Evolutionary conservation across 257 asterid species (phyloP), one percentile per base, ranked within the genome.

Genomic region (Forsythia suspensa): DNA sequence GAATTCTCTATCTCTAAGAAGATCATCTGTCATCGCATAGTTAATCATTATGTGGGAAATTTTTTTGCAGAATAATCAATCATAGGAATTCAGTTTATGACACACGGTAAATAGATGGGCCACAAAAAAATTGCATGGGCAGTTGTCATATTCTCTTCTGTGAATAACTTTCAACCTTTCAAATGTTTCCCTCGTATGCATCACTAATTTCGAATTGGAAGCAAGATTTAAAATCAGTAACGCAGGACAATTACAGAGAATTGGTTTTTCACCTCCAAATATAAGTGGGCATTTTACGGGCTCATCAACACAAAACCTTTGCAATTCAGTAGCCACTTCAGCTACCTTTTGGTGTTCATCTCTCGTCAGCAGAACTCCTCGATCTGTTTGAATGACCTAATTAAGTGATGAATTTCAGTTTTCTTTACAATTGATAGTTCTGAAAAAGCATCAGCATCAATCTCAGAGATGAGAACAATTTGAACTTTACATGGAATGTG

Each of bases 241-340:
- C 59, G 3, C 20, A 24, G 34, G 16, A n/a, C 9, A 57, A 61
- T 37, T 37, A 52, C 59, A 0, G 38, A 24, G 39, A 63, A 18
- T 37, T 34, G 67, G 29, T 21, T 29, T 74, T 88, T 72, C 24
- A 92, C 98, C 99, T 89, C 99, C 97, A 57, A 93, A 92, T 78
- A 95, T 95, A 69, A 93, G 97, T 70, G 99, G 97, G 77, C 92
- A 95, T 74, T 88, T 93, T 24, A 94, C 96, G 0, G 97, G 98
- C 84, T 90, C 92, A 40, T 87, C 88, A 18, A 93, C 89, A 74
- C 98, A 92, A 41, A 84, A 92, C 5, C 38, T 85, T 39, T 86
- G 90, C 86, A 95, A 77, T 55, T 87, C 87, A 70, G 84, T 75
- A 70, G 94, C 98, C 84, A 91, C 83, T 75, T 90, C 83, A 38